A percentile compares a stretch with the other conserved stretches of the same genome.
phyloP scores from a whole-genome alignment of 2,329 filamentous ascomycete species.

The Teratosphaeria nubilosa region DNA sequence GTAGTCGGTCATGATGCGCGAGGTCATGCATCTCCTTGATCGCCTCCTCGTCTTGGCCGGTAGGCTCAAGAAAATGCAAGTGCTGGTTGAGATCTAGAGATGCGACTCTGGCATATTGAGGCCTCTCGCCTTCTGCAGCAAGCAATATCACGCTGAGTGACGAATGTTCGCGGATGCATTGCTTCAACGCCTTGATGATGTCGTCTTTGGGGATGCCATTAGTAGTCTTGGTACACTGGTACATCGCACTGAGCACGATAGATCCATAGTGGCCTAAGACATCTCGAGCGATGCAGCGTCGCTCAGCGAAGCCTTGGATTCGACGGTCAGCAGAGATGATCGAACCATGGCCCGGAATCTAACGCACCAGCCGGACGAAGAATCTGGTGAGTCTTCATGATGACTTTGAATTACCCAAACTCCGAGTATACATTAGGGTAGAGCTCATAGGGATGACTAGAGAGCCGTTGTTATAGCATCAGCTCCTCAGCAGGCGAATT shows the following conservation, averaged over 20 bases:
- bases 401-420: too few relatives aligned
- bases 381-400: not conserved
- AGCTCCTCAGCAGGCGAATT: too few relatives aligned
- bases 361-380: not conserved
- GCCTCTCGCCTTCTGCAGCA: conserved; percentile 28
- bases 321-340: not conserved
- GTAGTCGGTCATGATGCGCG: conserved; percentile 28
- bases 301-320: conserved; percentile 31
- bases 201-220: conserved; percentile 2
- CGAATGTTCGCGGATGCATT: conserved; percentile 31
- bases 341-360: not conserved
- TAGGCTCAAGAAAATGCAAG: conserved; percentile 22
- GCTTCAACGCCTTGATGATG: conserved; percentile 25
- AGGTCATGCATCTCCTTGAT: conserved; percentile 20
- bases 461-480: too few relatives aligned
- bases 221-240: conserved; percentile 13
- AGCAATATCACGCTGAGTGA: conserved; percentile 29
- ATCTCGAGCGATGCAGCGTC: conserved; percentile 32
- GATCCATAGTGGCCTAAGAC: conserved; percentile 32
- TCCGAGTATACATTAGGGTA: too few relatives aligned
- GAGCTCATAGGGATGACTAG: not conserved
- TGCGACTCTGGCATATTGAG: conserved; percentile 24
- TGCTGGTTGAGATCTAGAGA: conserved; percentile 32
- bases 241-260: conserved; percentile 29
- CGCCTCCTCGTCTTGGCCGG: not conserved